Percentiles rank a stretch among this genome's conserved stretches.
Evolutionary conservation across 2,329 filamentous ascomycete genomes (phyloP).

Genomic region (Fusarium irregulare): DNA sequence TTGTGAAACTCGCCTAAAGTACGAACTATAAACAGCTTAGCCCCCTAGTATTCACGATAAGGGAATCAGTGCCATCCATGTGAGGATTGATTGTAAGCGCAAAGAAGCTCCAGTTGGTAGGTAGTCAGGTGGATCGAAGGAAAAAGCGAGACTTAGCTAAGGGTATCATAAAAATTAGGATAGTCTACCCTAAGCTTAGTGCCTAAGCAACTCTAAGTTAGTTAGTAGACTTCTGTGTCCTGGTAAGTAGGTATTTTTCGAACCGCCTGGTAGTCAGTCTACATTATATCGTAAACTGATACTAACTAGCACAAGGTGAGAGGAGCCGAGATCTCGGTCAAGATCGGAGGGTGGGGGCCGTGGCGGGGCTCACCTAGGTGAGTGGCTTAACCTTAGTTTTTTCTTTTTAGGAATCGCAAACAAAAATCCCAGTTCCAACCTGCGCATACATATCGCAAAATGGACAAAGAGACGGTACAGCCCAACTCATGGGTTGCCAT

Average conservation of each 20-base stretch:
- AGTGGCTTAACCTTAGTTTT: constrained; percentile 43
- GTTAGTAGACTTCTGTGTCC: too few relatives aligned
- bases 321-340: constrained; percentile 19
- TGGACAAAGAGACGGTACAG: constrained; percentile 54
- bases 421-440: background rate
- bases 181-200: too few relatives aligned
- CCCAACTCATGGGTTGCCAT: constrained; percentile 71
- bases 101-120: background rate
- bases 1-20: background rate
- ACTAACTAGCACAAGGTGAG: background rate
- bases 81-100: background rate
- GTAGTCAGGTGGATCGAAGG: too few relatives aligned
- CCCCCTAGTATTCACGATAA: background rate
- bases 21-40: too few relatives aligned
- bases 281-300: too few relatives aligned
- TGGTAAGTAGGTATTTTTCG: too few relatives aligned
- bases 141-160: too few relatives aligned
- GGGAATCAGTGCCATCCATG: background rate
- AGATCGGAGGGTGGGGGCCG: constrained; percentile 34
- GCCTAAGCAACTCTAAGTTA: too few relatives aligned
- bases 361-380: constrained; percentile 49
- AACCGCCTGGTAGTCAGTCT: too few relatives aligned
- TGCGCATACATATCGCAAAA: constrained; percentile 35
- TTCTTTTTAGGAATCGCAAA: constrained; percentile 31
- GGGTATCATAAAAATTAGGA: too few relatives aligned